These are phyloP conservation scores for Pseudocercospora musae DNA, from an alignment of 2,329 filamentous ascomycete species.

Conservation along the genomic window DNA sequence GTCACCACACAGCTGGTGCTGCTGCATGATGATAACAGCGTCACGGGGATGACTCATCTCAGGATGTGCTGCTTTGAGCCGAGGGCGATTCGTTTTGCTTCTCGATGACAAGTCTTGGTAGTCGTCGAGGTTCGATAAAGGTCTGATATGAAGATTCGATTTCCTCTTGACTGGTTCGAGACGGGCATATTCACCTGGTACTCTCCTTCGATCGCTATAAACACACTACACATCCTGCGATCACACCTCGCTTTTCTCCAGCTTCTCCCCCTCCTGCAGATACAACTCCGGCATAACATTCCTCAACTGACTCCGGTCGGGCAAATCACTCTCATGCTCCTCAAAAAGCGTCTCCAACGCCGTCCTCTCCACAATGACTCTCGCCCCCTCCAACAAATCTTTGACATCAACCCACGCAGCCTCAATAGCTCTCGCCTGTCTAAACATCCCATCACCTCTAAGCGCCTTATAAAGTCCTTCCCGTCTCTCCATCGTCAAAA, in stretches of 20 bases:
- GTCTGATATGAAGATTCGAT: no score
- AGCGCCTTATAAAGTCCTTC: slow-evolving; percentile 51
- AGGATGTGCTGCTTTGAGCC: no score
- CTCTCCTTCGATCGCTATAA: background rate
- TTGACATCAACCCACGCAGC: slow-evolving; percentile 90
- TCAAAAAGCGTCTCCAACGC: slow-evolving; percentile 74
- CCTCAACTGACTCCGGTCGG: background rate
- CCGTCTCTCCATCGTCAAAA: slow-evolving; percentile 61
- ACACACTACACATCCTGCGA: background rate
- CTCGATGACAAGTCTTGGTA: no score
- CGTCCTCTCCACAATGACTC: slow-evolving; percentile 79
- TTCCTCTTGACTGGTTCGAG: background rate
- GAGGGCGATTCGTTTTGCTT: no score
- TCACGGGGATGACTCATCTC: no score
- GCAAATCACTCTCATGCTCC: slow-evolving; percentile 64
- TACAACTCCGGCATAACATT: slow-evolving; percentile 15
- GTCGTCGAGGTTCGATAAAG: no score
- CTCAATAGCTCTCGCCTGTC: slow-evolving; percentile 65
- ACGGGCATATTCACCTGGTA: no score
- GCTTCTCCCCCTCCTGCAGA: background rate
- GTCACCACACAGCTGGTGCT: no score
- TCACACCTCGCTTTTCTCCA: background rate
- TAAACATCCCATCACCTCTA: slow-evolving; percentile 56
- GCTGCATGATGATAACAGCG: no score
- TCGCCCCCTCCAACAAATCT: slow-evolving; percentile 79